phyloP scores from a whole-genome alignment of 306 rosid species.

The Gastrolobium bilobum region DNA sequence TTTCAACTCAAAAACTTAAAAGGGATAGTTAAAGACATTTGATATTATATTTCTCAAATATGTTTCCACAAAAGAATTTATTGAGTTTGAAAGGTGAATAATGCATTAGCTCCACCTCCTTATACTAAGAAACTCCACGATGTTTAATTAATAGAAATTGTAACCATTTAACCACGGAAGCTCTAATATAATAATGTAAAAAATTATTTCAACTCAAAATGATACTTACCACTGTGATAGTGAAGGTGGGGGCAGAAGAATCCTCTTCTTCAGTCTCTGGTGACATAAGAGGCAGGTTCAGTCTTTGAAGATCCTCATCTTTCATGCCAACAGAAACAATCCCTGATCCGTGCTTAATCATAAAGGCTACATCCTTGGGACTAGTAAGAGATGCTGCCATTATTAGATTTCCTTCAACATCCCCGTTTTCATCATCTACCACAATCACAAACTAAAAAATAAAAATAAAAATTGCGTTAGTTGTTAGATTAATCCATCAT shows the following conservation, averaged over 20 bases:
- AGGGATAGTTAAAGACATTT: too few species aligned
- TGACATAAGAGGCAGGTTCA: conserved; percentile 86
- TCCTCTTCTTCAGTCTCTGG: conserved; percentile 72
- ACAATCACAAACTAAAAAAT: conserved; percentile 73
- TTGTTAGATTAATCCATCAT: conserved; percentile 31
- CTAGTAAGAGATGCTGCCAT: conserved; percentile 76
- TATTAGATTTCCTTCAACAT: conserved; percentile 78
- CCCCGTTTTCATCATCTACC: conserved; percentile 83
- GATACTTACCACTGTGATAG: conserved; percentile 79
- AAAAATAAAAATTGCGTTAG: not conserved
- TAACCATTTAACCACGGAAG: too few species aligned
- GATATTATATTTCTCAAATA: too few species aligned
- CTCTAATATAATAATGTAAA: too few species aligned
- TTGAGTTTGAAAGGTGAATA: too few species aligned
- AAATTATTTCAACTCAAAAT: too few species aligned
- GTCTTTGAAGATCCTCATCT: conserved; percentile 79
- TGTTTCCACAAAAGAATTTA: too few species aligned
- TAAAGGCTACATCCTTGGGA: conserved; percentile 65
- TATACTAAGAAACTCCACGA: too few species aligned
- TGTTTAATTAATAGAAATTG: too few species aligned
- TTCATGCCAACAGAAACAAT: conserved; percentile 88
- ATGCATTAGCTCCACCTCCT: too few species aligned
- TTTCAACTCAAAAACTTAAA: too few species aligned
- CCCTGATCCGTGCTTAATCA: conserved; percentile 86
- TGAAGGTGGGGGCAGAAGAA: conserved; percentile 87